Percentiles rank a stretch among this genome's conserved stretches.
Evolutionary conservation across 1,284 basidiomycete species (phyloP).

Genomic region (Cutaneotrichosporon dermatis): DNA sequence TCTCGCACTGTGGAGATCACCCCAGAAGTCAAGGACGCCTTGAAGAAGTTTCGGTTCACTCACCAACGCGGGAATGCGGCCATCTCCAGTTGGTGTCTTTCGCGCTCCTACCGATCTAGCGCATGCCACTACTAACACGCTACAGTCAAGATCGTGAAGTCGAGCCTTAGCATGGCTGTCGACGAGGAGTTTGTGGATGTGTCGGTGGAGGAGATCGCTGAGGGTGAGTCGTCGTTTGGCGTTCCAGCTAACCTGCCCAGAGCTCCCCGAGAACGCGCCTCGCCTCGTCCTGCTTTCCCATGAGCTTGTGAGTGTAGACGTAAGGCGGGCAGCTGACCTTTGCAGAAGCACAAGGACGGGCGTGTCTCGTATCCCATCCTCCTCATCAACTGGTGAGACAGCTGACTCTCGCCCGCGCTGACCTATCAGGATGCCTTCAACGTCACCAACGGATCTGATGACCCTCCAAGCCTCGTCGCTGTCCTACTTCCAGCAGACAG

Average conservation of each 20-base stretch:
- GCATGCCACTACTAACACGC: neutral
- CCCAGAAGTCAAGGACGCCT: slow-evolving; percentile 63
- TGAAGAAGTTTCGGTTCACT: slow-evolving; percentile 78
- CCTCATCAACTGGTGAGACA: slow-evolving; percentile 70
- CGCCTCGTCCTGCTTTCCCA: slow-evolving; percentile 82
- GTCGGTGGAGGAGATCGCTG: slow-evolving; percentile 72
- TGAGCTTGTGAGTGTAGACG: slow-evolving; percentile 54
- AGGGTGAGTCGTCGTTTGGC: slow-evolving; percentile 56
- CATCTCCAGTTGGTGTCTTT: slow-evolving; percentile 53
- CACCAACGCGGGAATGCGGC: slow-evolving; percentile 65
- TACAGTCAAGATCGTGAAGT: slow-evolving; percentile 77
- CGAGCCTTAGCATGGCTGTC: slow-evolving; percentile 70
- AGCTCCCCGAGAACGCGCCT: slow-evolving; percentile 83
- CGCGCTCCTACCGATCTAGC: neutral
- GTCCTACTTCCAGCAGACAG: slow-evolving; percentile 68
- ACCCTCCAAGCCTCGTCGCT: slow-evolving; percentile 80
- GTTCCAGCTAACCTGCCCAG: slow-evolving; percentile 49
- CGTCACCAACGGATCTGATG: slow-evolving; percentile 67
- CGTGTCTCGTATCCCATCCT: slow-evolving; percentile 78
- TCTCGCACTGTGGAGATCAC: slow-evolving; percentile 79
- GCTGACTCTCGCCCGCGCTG: neutral
- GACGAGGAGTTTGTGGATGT: slow-evolving; percentile 72
- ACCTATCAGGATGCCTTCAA: slow-evolving; percentile 55
- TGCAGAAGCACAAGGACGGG: slow-evolving; percentile 67
- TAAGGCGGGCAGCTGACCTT: neutral